Base-by-base conservation (phyloP, 2,329 filamentous ascomycete species). In the Phialophora chinensis region DNA sequence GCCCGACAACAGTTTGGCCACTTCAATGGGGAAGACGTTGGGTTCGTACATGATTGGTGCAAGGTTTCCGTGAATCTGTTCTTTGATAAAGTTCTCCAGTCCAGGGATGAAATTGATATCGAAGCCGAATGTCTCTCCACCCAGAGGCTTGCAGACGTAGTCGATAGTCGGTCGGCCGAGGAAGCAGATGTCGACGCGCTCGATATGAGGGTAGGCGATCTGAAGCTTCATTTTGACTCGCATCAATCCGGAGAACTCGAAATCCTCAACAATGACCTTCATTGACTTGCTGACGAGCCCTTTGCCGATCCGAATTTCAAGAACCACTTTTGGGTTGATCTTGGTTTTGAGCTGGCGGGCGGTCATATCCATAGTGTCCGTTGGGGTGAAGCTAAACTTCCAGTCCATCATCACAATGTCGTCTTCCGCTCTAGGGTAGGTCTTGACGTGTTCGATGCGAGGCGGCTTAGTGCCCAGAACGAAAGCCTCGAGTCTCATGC, bases 21-120 rank as follows among this genome's bases (percentile, higher is more conserved):
- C 92, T 76, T 99, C 95, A 72, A 99, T 95, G 17, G 95, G 95
- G 84, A 99, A 99, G 58, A 98, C 93, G 73, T 99, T 97, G 8
- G 95, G 95, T 44, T 88, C 90, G 76, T 99, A 99, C 92, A 99
- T 97, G 90, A 99, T 98, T 0, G 95, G 96, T 1, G 88, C 90
- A 58, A 99, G 82, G 75, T 94, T 97, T 69, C 90, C 91, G 78
- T 99, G 96, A 61, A 99, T 96, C 81, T 96, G 92, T 73, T 99
- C 95, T 76, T 91, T 88, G 74, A 99, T 99, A 79, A 99, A 99
- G 64, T 79, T 86, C 78, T 98, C 93, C 27, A 99, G 85, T 72
- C 94, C 94, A 20, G 95, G 95, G 72, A 99, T 96, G 79, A 99
- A 97, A 81, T 97, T 98, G 84, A 99, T 98, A 75, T 99, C 95